Base-by-base conservation (phyloP, 805 yeast species). In the Yamadazyma laniorum region DNA sequence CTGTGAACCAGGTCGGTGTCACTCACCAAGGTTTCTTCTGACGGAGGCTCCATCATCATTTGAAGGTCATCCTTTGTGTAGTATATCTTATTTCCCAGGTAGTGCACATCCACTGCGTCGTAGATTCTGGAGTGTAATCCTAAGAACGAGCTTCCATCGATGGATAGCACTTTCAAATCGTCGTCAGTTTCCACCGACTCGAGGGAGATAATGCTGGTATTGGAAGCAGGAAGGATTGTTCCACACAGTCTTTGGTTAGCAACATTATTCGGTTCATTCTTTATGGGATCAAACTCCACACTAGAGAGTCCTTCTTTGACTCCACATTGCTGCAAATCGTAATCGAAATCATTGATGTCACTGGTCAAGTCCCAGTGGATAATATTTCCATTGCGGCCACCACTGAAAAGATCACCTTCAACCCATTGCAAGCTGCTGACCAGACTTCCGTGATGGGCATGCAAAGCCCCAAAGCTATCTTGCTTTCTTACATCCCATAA, bases 401-500 rank as follows among this genome's bases (percentile, higher is more conserved):
- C 80, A 1, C 83, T 68, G 50, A 77, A 75, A 21, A 82, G 44
- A 52, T 77, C 78, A 16, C 65, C 59, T 18, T 63, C 61, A 37
- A 67, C 65, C 91, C 93, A 86, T 43, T 78, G 76, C 26, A 86
- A 49, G 16, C 78, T 61, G 6, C 79, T 74, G 12, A 86, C 65
- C 14, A 44, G 42, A n/a, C 33, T 34, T 23, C 58, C 56, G 43
- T 75, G 80, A 50, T 82, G 88, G 1, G 85, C 86, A 2, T 61
- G 53, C 26, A 83, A 61, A 28, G 63, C 61, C 6, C 78, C 74
- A 37, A 77, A 62, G 2, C 80, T 79, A 13, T 70, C 72, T 27
- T 77, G 70, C 48, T 70, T 74, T 45, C 95, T 69, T 31, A 83
- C 76, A 60, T 86, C 95, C 95, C 95, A 86, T 22, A 86, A 63